A percentile compares a stretch with the other conserved stretches of the same genome.
Conservation (phyloP, 768 basidiomycete genomes). For the Auricularia cornea region DNA sequence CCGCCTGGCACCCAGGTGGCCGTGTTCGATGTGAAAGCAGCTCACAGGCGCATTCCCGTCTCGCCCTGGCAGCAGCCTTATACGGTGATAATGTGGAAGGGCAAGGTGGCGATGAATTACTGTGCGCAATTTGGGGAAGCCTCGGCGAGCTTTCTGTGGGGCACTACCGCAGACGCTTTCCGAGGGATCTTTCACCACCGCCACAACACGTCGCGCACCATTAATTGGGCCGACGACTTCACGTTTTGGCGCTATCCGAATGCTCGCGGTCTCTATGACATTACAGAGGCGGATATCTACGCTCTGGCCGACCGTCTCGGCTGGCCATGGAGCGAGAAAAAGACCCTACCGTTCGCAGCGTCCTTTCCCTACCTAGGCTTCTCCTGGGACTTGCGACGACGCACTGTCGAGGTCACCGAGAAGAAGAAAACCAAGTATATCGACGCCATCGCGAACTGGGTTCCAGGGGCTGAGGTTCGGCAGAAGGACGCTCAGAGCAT, state of each 20-base stretch:
- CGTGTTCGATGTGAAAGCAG: conserved; percentile 19
- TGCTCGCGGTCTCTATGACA: too few species aligned
- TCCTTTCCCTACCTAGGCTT: conserved; percentile 32
- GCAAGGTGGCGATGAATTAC: too few species aligned
- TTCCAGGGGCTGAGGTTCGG: conserved; percentile 7
- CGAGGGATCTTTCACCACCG: too few species aligned
- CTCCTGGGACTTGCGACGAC: conserved; percentile 22
- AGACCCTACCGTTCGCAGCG: conserved; percentile 20
- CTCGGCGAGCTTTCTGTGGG: too few species aligned
- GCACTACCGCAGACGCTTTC: too few species aligned
- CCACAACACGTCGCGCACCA: conserved; percentile 16
- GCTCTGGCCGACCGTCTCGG: conserved; percentile 15
- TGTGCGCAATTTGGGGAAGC: too few species aligned
- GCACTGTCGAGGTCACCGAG: conserved; percentile 23
- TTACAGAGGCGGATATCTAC: too few species aligned
- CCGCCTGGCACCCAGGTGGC: too few species aligned
- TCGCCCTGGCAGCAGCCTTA: too few species aligned
- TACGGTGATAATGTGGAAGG: too few species aligned
- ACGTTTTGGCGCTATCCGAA: conserved; percentile 12
- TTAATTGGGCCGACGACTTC: conserved; percentile 36
- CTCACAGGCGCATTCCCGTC: too few species aligned
- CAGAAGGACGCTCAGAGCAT: conserved; percentile 14
- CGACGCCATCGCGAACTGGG: conserved; percentile 13
- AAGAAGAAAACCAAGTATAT: conserved; percentile 26
- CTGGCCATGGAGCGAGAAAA: conserved; percentile 29